Base-by-base conservation (phyloP, 2,329 filamentous ascomycete species). In the Reticulascus tulasneorum region DNA sequence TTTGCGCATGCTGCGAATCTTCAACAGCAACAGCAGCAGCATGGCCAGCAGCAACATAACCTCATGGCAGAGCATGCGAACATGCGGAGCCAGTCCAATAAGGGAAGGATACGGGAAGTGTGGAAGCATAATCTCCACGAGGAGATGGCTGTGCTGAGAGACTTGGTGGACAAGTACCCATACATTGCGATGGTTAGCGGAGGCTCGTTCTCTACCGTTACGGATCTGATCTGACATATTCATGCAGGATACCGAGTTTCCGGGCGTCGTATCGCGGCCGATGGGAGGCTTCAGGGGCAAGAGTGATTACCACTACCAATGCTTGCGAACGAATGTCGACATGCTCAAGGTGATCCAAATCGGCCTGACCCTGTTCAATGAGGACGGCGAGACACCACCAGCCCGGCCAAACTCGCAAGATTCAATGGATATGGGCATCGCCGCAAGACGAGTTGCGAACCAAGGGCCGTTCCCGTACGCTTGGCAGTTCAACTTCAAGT, bases 401-500 rank as follows among this genome's bases (percentile, higher is more conserved):
- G 73, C 84, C 9, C 79, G 82, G 46, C 78, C 81, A 17, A 66
- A 68, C 20, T 60, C 63, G 19, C 59, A 63, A 15, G 67, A 75
- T 33, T 42, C 63, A 26, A 43, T 52, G 12, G 66, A 70, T 4
- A 45, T 63, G 16, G 56, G 54, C n/a, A 51, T 56, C 21, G 62
- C 54, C 13, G 58, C 53, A 22, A 59, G 66, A 44, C 61, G 66
- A 44, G 59, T 61, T 17, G 62, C 58, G 15, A 59, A 47, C 32
- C 69, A 62, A 41, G 62, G 58, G 13, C 73, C 77, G 31, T 81
- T 88, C 40, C 91, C 87, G 12, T 94, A 86, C 56, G 94, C 91
- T 13, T 98, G 93, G 93, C 91, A 96, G 51, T 98, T 98, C 74
- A 97, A 98, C 71, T 98, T 98, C 66, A 84, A 90, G 51, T 98